phyloP scores from a whole-genome alignment of 1,139 yeast genomes.

The Zygoascus sp. region DNA sequence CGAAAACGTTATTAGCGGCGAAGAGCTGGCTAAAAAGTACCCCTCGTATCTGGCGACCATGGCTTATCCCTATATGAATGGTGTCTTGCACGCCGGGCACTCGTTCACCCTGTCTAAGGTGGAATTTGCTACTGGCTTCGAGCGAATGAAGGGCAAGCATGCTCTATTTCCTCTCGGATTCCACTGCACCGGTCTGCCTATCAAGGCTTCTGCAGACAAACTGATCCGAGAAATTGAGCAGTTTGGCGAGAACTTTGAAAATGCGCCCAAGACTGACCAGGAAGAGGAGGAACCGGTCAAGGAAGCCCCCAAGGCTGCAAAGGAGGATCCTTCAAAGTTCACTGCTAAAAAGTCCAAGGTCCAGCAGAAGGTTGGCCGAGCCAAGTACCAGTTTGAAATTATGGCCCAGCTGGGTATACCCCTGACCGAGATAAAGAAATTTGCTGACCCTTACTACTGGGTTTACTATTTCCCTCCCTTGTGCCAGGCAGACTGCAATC shows the following conservation, averaged over 20 bases:
- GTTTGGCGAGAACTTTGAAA: constrained; percentile 79
- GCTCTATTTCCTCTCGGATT: constrained; percentile 95
- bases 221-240: constrained; percentile 85
- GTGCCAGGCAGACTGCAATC: constrained; percentile 73
- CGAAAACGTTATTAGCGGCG: constrained; percentile 51
- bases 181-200: constrained; percentile 99
- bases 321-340: constrained; percentile 81
- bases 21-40: constrained; percentile 67
- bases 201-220: constrained; percentile 93
- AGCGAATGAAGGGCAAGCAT: constrained; percentile 88
- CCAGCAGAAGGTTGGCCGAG: constrained; percentile 87
- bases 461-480: constrained; percentile 85
- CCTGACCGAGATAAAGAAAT: constrained; percentile 73
- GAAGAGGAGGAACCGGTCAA: constrained; percentile 41
- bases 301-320: constrained; percentile 38
- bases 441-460: constrained; percentile 91
- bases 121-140: constrained; percentile 90
- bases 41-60: constrained; percentile 90
- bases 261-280: no score
- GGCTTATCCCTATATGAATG: constrained; percentile 99
- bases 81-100: constrained; percentile 97
- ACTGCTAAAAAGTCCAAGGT: constrained; percentile 90
- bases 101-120: constrained; percentile 92
- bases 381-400: constrained; percentile 92
- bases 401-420: constrained; percentile 91